Conservation (phyloP, 2,329 filamentous ascomycete species). For the Capronia americana region DNA sequence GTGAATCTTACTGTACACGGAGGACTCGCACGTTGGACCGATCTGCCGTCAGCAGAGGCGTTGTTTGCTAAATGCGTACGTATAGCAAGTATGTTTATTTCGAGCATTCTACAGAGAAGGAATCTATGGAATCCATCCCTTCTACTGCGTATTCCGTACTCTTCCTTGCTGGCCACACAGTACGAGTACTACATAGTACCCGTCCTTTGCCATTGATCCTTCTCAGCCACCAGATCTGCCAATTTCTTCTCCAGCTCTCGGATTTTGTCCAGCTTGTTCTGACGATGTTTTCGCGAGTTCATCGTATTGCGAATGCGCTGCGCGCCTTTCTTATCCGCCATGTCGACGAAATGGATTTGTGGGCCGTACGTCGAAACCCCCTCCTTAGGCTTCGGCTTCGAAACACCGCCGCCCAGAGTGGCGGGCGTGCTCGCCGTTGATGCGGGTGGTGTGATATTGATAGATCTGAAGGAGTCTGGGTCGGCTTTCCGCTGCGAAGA, state of each 20-base stretch:
- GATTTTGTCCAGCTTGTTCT: constrained; percentile 40
- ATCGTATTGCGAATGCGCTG: constrained; percentile 39
- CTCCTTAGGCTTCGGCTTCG: neutral
- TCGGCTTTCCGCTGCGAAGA: neutral
- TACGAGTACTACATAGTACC: too few species aligned
- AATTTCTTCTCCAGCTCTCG: constrained; percentile 38
- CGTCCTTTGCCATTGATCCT: constrained; percentile 29
- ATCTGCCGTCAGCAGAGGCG: neutral
- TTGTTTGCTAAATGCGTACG: neutral
- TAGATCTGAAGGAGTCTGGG: neutral
- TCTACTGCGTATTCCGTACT: neutral
- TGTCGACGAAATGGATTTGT: constrained; percentile 39
- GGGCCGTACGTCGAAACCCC: constrained; percentile 7
- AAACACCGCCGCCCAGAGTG: neutral
- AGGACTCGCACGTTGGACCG: neutral
- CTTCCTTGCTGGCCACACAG: too few species aligned
- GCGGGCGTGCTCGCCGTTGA: constrained; percentile 8
- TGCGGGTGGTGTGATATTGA: neutral
- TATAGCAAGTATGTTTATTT: neutral
- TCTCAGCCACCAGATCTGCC: constrained; percentile 32
- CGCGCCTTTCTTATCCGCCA: constrained; percentile 38
- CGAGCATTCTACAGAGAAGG: neutral
- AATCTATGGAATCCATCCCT: neutral
- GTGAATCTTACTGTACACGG: neutral
- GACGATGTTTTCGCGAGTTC: constrained; percentile 39